These are phyloP conservation scores for Torulaspora quercuum DNA, from an alignment of 805 yeast species.

Conservation along the genomic window DNA sequence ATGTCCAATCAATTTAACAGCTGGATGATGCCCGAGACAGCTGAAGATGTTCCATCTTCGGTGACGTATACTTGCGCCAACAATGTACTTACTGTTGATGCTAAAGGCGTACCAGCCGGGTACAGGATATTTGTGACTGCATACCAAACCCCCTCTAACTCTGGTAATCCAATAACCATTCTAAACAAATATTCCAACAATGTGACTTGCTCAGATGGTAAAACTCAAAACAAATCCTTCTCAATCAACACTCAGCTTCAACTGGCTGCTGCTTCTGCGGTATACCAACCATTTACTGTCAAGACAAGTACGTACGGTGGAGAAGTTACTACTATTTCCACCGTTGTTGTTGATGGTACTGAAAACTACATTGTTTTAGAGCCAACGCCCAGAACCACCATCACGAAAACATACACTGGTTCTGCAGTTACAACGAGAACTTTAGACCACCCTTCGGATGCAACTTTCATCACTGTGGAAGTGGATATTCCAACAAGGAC, in stretches of 20 bases:
- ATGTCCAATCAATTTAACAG: slow-evolving; percentile 15
- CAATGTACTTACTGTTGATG: slow-evolving; percentile 11
- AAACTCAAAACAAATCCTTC: slow-evolving; percentile 5
- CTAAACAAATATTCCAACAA: slow-evolving; percentile 8
- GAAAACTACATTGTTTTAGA: slow-evolving; percentile 8
- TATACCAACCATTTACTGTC: slow-evolving; percentile 9
- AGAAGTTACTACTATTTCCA: slow-evolving; percentile 11
- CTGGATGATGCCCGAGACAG: slow-evolving; percentile 15
- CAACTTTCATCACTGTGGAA: slow-evolving; percentile 9
- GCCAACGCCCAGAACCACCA: slow-evolving; percentile 13
- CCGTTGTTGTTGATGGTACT: slow-evolving; percentile 11
- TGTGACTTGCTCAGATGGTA: slow-evolving; percentile 12
- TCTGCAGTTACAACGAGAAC: slow-evolving; percentile 7
- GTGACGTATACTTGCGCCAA: slow-evolving; percentile 10
- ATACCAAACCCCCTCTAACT: slow-evolving; percentile 11
- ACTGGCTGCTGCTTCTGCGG: slow-evolving; percentile 12
- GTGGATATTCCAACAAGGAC: slow-evolving; percentile 12
- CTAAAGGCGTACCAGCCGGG: slow-evolving; percentile 14
- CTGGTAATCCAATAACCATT: slow-evolving; percentile 10
- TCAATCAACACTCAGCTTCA: slow-evolving; percentile 9
- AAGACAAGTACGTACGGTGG: slow-evolving; percentile 10
- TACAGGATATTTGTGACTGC: slow-evolving; percentile 14
- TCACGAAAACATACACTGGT: slow-evolving; percentile 9
- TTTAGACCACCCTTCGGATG: slow-evolving; percentile 7
- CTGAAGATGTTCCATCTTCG: slow-evolving; percentile 12